Evolutionary conservation across 371 early-diverging fungal species (phyloP), one percentile per base, ranked within the genome.

Genomic region (Dentiscutata heterogama): DNA sequence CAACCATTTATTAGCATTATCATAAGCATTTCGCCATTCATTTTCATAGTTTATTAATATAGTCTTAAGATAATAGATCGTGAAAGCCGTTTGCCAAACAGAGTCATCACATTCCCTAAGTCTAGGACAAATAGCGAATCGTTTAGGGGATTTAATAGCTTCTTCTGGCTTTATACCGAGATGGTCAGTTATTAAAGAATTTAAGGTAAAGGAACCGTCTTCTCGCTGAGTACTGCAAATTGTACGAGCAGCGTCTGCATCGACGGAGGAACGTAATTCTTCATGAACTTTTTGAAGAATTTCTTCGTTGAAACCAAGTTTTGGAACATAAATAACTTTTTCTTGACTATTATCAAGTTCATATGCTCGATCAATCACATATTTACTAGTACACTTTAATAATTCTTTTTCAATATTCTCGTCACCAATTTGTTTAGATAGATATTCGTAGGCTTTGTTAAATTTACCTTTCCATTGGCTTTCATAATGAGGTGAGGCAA

Each of bases 11-110:
- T 27, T 51, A 39, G 79, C 42, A 31, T 3, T 13, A 31, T 64
- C 53, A 67, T 67, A 67, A 14, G 18, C 42, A 6, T 2, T 16
- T 11, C 1, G 14, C 79, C 79, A 79, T 51, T 74, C 54, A 20
- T 54, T 35, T 54, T 74, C 29, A 53, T 74, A 5, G 11, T 74
- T 20, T 53, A 25, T 8, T 18, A 56, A 53, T 27, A 56, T 22
- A 31, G 22, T 18, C 25, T 53, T 74, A 39, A 74, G 7, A 29
- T 25, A 53, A 35, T 56, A 27, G 7, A 74, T n/a, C 20, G 77
- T 76, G n/a, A 61, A 18, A 35, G 77, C 77, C 2, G 77, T 76
- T 11, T 35, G 35, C 77, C 77, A 76, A 53, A 53, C 5, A 11
- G 61, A 61, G 7, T 8, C 56, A 31, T 76, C 58, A 27, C 14